Evolutionary conservation across 106 monocot genomes (phyloP).

Genomic region (Dendrobium officinale): DNA sequence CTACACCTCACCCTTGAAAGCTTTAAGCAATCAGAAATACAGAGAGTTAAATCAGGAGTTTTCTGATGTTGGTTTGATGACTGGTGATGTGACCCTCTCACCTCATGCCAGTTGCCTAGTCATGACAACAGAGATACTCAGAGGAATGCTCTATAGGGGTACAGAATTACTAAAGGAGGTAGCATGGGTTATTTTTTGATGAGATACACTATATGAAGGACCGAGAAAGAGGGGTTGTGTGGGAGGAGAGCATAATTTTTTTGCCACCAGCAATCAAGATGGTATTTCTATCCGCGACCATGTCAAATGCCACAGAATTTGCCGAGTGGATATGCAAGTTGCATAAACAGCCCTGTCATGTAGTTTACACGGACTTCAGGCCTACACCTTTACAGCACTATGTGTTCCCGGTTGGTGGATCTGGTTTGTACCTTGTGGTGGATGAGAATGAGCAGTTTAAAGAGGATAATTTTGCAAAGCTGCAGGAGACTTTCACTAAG

Average conservation of each 20-base stretch:
- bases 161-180: slow-evolving; percentile 96
- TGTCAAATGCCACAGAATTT: slow-evolving; percentile 98
- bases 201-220: slow-evolving; percentile 99
- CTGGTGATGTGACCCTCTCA: slow-evolving; percentile 84
- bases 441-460: slow-evolving; percentile 97
- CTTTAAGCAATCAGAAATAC: slow-evolving; percentile 96
- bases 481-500: slow-evolving; percentile 79
- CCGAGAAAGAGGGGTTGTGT: slow-evolving; percentile 94
- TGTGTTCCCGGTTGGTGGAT: slow-evolving; percentile 83
- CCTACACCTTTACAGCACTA: slow-evolving; percentile 97
- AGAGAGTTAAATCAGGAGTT: slow-evolving; percentile 91
- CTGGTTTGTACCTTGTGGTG: slow-evolving; percentile 91
- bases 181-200: slow-evolving; percentile 95
- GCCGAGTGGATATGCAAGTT: slow-evolving; percentile 98
- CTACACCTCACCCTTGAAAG: slow-evolving; percentile 95
- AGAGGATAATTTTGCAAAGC: slow-evolving; percentile 79
- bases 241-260: slow-evolving; percentile 99
- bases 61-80: slow-evolving; percentile 92
- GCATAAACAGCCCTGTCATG: slow-evolving; percentile 97
- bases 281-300: slow-evolving; percentile 96
- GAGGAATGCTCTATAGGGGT: slow-evolving; percentile 94
- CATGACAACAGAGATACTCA: slow-evolving; percentile 98
- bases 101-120: slow-evolving; percentile 95
- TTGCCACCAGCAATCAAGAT: slow-evolving; percentile 93
- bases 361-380: slow-evolving; percentile 96